Evolutionary conservation across 352 stramenopile species (phyloP).

Genomic region (Plasmopara viticola): DNA sequence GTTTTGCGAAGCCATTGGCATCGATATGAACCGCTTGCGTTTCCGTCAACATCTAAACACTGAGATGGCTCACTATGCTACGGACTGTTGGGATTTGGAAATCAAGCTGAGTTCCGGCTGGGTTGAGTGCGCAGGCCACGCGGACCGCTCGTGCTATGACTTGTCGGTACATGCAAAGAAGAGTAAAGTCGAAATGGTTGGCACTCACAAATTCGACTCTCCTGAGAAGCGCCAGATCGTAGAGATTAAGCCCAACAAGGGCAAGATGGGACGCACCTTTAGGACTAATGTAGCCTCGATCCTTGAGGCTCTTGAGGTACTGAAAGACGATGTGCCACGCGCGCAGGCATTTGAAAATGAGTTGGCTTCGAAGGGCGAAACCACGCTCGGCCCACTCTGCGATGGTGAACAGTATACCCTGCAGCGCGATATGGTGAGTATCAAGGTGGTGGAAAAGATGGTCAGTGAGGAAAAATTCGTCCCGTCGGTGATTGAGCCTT

Average conservation of each 20-base stretch:
- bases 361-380: conserved; percentile 85
- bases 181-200: conserved; percentile 85
- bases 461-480: conserved; percentile 98
- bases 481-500: conserved; percentile 98
- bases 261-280: conserved; percentile 94
- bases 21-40: conserved; percentile 91
- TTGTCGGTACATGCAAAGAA: conserved; percentile 86
- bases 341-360: conserved; percentile 87
- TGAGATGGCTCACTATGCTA: conserved; percentile 99
- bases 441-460: conserved; percentile 93
- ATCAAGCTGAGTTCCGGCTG: conserved; percentile 97
- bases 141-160: conserved; percentile 98
- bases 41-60: conserved; percentile 99
- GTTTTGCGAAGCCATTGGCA: conserved; percentile 93
- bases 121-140: conserved; percentile 98
- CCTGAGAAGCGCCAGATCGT: conserved; percentile 92
- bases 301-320: conserved; percentile 57
- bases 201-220: conserved; percentile 84
- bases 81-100: conserved; percentile 99
- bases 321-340: conserved; percentile 89
- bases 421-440: conserved; percentile 92
- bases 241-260: conserved; percentile 95
- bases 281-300: conserved; percentile 88
- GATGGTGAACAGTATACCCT: conserved; percentile 89
- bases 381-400: conserved; percentile 83